Conservation (phyloP, 768 basidiomycete genomes). For the Nevesoporus exiguus region DNA sequence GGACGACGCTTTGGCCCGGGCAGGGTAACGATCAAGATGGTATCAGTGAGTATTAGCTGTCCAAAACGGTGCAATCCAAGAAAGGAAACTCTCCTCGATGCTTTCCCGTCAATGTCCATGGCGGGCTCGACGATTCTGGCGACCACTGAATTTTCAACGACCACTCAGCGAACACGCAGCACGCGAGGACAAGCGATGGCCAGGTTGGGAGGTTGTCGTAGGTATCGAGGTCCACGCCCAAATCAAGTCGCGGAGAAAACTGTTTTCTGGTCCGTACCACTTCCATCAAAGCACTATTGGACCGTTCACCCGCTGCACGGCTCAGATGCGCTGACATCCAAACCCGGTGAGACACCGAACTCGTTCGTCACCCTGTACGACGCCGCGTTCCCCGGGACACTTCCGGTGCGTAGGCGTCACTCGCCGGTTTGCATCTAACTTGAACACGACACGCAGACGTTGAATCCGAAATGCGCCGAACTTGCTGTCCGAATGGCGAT, state of each 20-base stretch:
- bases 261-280: constrained; percentile 68
- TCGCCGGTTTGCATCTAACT: neutral
- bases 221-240: constrained; percentile 97
- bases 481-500: constrained; percentile 79
- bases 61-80: too few relatives aligned
- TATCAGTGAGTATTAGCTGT: too few relatives aligned
- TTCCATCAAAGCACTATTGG: neutral
- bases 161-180: constrained; percentile 5
- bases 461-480: constrained; percentile 70
- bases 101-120: constrained; percentile 13
- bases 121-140: constrained; percentile 17
- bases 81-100: constrained; percentile 24
- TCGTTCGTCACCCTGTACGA: constrained; percentile 74
- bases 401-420: constrained; percentile 61
- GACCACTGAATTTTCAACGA: neutral
- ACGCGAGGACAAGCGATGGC: constrained; percentile 50
- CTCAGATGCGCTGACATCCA: constrained; percentile 42
- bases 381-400: constrained; percentile 88
- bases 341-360: constrained; percentile 58
- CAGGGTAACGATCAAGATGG: too few relatives aligned
- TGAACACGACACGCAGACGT: constrained; percentile 8
- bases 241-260: constrained; percentile 79
- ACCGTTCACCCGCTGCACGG: neutral
- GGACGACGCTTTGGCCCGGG: too few relatives aligned
- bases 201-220: constrained; percentile 85